These are phyloP conservation scores for Talaromyces sp. DNA, from an alignment of 2,329 filamentous ascomycete genomes.

Conservation along the genomic window DNA sequence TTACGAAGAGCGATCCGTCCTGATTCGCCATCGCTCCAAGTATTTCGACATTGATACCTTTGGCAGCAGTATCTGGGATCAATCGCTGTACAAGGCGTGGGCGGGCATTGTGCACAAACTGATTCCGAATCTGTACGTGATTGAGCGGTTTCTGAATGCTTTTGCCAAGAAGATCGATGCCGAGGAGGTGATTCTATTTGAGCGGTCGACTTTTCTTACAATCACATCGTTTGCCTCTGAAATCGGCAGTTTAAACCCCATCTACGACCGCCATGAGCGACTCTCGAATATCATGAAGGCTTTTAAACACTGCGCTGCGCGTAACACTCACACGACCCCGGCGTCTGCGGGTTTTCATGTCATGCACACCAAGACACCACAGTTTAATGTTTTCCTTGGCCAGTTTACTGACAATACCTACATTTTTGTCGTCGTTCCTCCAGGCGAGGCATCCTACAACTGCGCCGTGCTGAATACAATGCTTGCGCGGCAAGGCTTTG, in stretches of 20 bases:
- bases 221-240: constrained; percentile 85
- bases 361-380: constrained; percentile 47
- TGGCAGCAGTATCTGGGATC: constrained; percentile 96
- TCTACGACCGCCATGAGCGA: constrained; percentile 86
- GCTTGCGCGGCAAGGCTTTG: constrained; percentile 77
- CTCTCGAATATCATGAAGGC: constrained; percentile 98
- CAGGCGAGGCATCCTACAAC: constrained; percentile 87
- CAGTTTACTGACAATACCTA: constrained; percentile 98
- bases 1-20: constrained; percentile 74
- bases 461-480: constrained; percentile 84
- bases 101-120: constrained; percentile 96
- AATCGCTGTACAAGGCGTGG: constrained; percentile 97
- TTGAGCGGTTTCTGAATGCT: constrained; percentile 77
- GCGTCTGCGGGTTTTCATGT: constrained; percentile 39
- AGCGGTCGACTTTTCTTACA: constrained; percentile 90
- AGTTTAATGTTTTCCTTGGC: constrained; percentile 89
- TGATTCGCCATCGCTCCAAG: constrained; percentile 71
- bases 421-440: constrained; percentile 83
- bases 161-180: constrained; percentile 84
- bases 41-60: constrained; percentile 77
- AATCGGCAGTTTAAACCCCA: constrained; percentile 73
- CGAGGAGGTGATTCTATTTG: constrained; percentile 89
- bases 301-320: constrained; percentile 73
- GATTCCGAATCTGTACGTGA: constrained; percentile 85
- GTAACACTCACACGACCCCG: constrained; percentile 41